Percentiles rank a stretch among this genome's conserved stretches.
Conservation (phyloP, 2,329 filamentous ascomycete species). For the Ambrosiella xylebori region DNA sequence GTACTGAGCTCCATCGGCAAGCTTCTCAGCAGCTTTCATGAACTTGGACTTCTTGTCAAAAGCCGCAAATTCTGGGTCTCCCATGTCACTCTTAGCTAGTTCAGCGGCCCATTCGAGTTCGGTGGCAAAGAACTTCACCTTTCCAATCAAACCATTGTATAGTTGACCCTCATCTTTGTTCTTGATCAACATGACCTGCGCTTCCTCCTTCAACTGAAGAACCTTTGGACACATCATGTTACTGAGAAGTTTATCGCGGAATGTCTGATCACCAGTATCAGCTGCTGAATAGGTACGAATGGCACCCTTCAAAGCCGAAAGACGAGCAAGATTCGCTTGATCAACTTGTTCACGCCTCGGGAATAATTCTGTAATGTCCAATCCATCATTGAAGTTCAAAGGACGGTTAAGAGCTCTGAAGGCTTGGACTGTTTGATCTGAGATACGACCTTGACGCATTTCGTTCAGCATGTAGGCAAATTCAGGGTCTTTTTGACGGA, state of each 20-base stretch:
- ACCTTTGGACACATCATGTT: constrained; percentile 86
- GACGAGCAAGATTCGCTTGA: constrained; percentile 58
- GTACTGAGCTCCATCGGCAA: constrained; percentile 39
- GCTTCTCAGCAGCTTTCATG: constrained; percentile 28
- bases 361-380: constrained; percentile 67
- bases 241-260: constrained; percentile 59
- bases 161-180: constrained; percentile 76
- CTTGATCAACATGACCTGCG: constrained; percentile 99
- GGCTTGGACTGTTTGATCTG: constrained; percentile 52
- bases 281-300: constrained; percentile 50
- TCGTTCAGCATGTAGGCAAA: constrained; percentile 96
- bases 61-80: constrained; percentile 24
- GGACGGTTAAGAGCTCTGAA: constrained; percentile 61
- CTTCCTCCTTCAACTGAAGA: constrained; percentile 72
- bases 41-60: constrained; percentile 31
- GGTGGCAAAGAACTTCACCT: constrained; percentile 60
- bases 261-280: constrained; percentile 55
- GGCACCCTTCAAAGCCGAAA: constrained; percentile 54
- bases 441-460: constrained; percentile 79
- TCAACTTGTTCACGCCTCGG: constrained; percentile 85
- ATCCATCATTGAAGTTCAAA: constrained; percentile 54
- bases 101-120: constrained; percentile 24
- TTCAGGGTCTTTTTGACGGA: constrained; percentile 76
- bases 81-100: constrained; percentile 19
- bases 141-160: constrained; percentile 87